Evolutionary conservation across 148 eudicot species (phyloP).

Genomic region (Silene uniflora): DNA sequence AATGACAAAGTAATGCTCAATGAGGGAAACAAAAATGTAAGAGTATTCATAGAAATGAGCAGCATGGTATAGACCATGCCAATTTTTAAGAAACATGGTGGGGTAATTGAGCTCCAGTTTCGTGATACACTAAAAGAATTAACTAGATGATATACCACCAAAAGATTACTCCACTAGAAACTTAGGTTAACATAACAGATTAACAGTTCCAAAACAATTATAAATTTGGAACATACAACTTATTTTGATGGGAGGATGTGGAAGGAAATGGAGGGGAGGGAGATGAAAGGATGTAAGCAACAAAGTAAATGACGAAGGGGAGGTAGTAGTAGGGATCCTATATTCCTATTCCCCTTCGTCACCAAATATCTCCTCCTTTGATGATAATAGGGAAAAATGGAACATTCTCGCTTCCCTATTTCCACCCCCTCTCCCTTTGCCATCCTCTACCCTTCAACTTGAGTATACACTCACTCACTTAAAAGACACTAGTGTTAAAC

Average conservation of each 20-base stretch:
- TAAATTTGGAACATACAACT: background rate
- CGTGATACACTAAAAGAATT: background rate
- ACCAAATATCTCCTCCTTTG: background rate
- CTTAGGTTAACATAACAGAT: background rate
- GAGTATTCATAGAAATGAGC: background rate
- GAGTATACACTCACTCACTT: background rate
- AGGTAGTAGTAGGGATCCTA: background rate
- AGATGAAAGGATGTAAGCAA: background rate
- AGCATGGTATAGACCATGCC: no score
- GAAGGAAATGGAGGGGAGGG: background rate
- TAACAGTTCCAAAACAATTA: background rate
- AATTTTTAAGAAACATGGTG: background rate
- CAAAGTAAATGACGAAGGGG: background rate
- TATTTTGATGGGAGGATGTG: no score
- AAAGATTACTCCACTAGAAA: background rate
- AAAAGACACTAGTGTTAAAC: background rate
- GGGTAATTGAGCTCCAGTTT: background rate
- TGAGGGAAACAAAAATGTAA: background rate
- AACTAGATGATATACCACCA: background rate
- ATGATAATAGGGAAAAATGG: background rate
- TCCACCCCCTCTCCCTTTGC: no score
- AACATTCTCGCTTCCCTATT: background rate
- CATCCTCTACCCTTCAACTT: background rate
- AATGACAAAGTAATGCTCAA: background rate
- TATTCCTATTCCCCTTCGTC: background rate